Percentiles rank a stretch among this genome's conserved stretches.
These are phyloP conservation scores for Candida silvatica DNA, from an alignment of 805 yeast species.

Conservation along the genomic window DNA sequence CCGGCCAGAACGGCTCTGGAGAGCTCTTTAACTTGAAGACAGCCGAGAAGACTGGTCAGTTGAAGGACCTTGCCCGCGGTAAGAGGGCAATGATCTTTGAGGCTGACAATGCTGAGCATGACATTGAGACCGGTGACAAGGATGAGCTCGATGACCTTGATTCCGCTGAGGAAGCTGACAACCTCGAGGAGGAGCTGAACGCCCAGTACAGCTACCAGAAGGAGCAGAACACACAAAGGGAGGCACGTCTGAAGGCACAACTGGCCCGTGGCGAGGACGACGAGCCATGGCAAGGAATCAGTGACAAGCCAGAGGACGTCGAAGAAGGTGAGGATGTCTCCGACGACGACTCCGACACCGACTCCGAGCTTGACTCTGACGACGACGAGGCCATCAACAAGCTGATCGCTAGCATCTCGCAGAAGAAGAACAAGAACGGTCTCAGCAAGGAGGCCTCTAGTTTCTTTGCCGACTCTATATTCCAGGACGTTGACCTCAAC, in stretches of 20 bases:
- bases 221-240: slow-evolving; percentile 55
- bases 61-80: slow-evolving; percentile 68
- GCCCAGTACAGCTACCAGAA: slow-evolving; percentile 72
- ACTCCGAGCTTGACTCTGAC: slow-evolving; percentile 45
- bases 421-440: slow-evolving; percentile 34
- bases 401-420: slow-evolving; percentile 43
- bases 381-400: slow-evolving; percentile 63
- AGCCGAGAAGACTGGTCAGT: slow-evolving; percentile 84
- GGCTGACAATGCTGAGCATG: slow-evolving; percentile 39
- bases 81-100: slow-evolving; percentile 56
- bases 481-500: slow-evolving; percentile 37
- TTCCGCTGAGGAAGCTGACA: slow-evolving; percentile 49
- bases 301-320: slow-evolving; percentile 28
- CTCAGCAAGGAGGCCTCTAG: slow-evolving; percentile 33
- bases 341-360: slow-evolving; percentile 36
- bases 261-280: slow-evolving; percentile 66
- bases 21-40: slow-evolving; percentile 71
- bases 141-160: slow-evolving; percentile 29
- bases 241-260: slow-evolving; percentile 62
- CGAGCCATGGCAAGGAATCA: slow-evolving; percentile 68
- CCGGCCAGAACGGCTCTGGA: slow-evolving; percentile 71
- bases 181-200: slow-evolving; percentile 75
- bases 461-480: slow-evolving; percentile 46
- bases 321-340: slow-evolving; percentile 27
- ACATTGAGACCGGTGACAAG: slow-evolving; percentile 33